Percentiles rank a stretch among this genome's conserved stretches.
Conservation (phyloP, 257 asterid species). For the Nicotiana benthamiana region DNA sequence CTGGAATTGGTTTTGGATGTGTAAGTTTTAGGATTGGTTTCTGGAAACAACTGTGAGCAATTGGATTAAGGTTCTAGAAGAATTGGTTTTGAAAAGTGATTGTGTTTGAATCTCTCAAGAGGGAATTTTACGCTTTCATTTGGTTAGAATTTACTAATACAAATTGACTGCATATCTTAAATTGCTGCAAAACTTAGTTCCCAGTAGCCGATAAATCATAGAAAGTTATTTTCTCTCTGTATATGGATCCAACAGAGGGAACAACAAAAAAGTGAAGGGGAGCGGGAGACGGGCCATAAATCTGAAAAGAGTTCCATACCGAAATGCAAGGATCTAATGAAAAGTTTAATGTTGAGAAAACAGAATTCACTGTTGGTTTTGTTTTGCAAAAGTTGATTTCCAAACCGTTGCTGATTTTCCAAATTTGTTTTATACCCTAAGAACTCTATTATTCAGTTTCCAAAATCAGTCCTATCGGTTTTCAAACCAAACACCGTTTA, state of each 20-base stretch:
- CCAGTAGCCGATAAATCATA: background rate
- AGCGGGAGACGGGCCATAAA: background rate
- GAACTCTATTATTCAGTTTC: background rate
- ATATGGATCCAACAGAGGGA: background rate
- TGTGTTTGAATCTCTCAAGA: background rate
- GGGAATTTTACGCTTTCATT: background rate
- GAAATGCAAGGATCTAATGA: background rate
- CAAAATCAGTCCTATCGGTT: background rate
- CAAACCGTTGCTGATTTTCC: background rate
- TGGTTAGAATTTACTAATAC: background rate
- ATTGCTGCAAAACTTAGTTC: background rate
- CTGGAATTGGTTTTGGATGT: background rate
- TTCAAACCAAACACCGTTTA: background rate
- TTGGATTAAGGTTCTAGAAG: background rate
- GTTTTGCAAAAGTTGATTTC: background rate
- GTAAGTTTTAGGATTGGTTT: background rate
- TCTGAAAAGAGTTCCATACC: background rate
- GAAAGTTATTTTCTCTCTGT: background rate
- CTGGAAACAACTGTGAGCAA: background rate
- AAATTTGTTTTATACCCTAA: background rate
- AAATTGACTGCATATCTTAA: background rate
- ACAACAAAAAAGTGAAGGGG: background rate
- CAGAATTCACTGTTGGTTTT: background rate
- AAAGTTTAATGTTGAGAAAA: conserved; percentile 4
- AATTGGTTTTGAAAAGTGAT: background rate